Base-by-base conservation (phyloP, 1,284 basidiomycete species). In the Cutaneotrichosporon daszewskae region DNA sequence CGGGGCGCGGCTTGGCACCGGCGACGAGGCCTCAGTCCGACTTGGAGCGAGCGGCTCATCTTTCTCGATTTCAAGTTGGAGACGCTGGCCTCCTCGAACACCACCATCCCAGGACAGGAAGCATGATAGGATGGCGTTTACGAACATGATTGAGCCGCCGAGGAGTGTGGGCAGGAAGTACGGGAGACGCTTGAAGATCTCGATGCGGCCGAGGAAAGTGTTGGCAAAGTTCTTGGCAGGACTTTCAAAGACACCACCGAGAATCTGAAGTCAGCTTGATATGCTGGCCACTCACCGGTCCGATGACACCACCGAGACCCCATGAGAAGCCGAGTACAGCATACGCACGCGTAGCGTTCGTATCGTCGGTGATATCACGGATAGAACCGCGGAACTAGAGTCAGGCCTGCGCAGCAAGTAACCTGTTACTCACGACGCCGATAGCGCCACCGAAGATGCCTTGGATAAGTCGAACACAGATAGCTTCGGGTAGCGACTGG, bases 391-490 rank as follows among this genome's bases (percentile, higher is more conserved):
- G 60, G 54, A 68, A 62, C 74, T 73, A 29, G 16, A 16, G 38
- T 25, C 5, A 31, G 23, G n/a, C 13, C 24, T 2, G 20, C 5
- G 22, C 5, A 6, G 13, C 13, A 28, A 20, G 27, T 25, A n/a
- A n/a, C 11, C 16, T 14, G n/a, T 8, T 3, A 57, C 64, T 79
- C 32, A 88, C 89, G 16, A 95, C 91, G 23, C 90, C 92, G 26
- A 95, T 85, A 13, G 89, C 87, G 14, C 94, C 94, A 10, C 87
- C 91, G 65, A 97, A 98, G 32, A 97, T 79, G 20, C 94, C 94
- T 69, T 98, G 94, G 20, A 89, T 77, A 5, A 98, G 75, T n/a
- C 94, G 80, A 27, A 94, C 83, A 35, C 77, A 81, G 43, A 97
- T 82, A 4, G 92, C 94, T 66, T 92, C 82, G 20, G 82, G 77